Evolutionary conservation across 257 asterid genomes (phyloP).

Genomic region (Galeopsis tetrahit): DNA sequence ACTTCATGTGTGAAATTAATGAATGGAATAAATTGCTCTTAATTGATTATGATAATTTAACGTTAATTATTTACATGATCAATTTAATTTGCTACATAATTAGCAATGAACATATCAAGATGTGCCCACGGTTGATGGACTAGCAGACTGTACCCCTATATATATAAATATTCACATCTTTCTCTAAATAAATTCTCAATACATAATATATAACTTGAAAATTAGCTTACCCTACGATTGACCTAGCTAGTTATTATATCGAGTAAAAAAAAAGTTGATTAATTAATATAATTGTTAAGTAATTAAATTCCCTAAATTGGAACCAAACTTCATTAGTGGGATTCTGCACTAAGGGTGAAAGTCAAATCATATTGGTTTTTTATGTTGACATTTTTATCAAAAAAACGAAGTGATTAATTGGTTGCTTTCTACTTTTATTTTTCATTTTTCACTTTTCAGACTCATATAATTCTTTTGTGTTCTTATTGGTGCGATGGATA

Average conservation of each 20-base stretch:
- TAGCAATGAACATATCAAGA: too few species aligned
- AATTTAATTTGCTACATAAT: background rate
- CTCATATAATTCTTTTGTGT: background rate
- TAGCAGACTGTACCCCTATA: too few species aligned
- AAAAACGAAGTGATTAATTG: slow-evolving; percentile 13
- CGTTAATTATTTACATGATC: too few species aligned
- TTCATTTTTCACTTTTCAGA: background rate
- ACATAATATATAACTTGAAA: background rate
- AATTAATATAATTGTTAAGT: background rate
- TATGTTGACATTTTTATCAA: slow-evolving; percentile 20
- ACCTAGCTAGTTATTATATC: background rate
- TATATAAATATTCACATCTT: too few species aligned
- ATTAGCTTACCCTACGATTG: background rate
- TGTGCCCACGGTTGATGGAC: too few species aligned
- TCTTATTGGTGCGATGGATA: slow-evolving; percentile 6
- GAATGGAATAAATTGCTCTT: too few species aligned
- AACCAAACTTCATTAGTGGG: slow-evolving; percentile 36
- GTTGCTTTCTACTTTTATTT: background rate
- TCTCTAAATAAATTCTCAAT: too few species aligned
- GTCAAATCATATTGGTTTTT: slow-evolving; percentile 24
- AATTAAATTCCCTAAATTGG: slow-evolving; percentile 23
- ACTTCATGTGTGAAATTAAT: too few species aligned
- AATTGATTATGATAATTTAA: too few species aligned
- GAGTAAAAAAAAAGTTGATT: background rate
- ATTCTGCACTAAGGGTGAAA: slow-evolving; percentile 19